Base-by-base conservation (phyloP, 495 filamentous ascomycete genomes). In the Geoglossum glabrum region DNA sequence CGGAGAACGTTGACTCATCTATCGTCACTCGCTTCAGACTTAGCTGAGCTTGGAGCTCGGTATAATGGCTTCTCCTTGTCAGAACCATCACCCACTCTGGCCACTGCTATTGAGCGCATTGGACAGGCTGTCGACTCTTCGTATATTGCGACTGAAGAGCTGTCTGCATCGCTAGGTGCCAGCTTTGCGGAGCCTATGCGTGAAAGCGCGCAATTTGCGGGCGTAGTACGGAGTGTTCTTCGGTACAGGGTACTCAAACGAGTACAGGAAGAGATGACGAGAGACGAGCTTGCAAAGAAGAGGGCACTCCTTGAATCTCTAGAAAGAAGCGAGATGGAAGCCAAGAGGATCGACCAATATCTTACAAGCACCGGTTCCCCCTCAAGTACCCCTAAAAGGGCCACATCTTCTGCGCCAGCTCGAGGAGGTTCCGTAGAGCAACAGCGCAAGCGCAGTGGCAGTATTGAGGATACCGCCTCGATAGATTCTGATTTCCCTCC, bases 41-140 rank as follows among this genome's bases (percentile, higher is more conserved):
- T 97, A 40, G 85, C 86, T 59, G 92, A 98, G 63, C 76, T 98
- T 2, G 92, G 92, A 28, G 90, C 88, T 17, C 76, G 87, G 28
- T 96, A 90, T 68, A 98, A 98, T 64, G 93, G 85, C n/a, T 97
- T 97, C 67, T 92, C 92, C 0, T 73, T 98, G 0, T 94, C 88
- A 0, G 93, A 98, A 69, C 85, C 85, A 58, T 87, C 86, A 3
- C 79, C 83, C 2, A 85, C 85, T 1, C 82, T 98, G 3, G 85
- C 87, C n/a, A 81, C 89, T 4, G 90, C 92, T 2, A 95, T 97
- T 60, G 92, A 98, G 69, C 83, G 88, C 52, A 80, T 90, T 43
- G 92, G 92, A 0, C 93, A 98, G 67, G 93, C 92, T 3, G 87
- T 89, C 1, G 92, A 98, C 67, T 87, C 85, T 1, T 95, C 93